A percentile compares a stretch with the other conserved stretches of the same genome.
These are phyloP conservation scores for Maudiozyma bulderi DNA, from an alignment of 805 yeast genomes.

Conservation along the genomic window DNA sequence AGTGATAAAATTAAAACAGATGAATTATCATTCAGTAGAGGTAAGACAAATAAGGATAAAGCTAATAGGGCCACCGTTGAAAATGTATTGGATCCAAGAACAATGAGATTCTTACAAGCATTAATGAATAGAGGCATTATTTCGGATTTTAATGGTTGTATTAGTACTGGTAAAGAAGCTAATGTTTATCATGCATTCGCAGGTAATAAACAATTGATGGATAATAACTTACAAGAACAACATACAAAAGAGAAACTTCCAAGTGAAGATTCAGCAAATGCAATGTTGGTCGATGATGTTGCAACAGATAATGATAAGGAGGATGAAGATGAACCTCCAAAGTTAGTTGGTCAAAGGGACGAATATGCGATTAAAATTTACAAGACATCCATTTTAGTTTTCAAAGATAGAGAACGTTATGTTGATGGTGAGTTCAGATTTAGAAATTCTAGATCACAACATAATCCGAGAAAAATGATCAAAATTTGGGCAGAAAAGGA, in stretches of 20 bases:
- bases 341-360: slow-evolving; percentile 13
- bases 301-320: neutral
- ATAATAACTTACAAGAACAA: neutral
- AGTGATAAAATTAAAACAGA: slow-evolving; percentile 58
- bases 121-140: slow-evolving; percentile 77
- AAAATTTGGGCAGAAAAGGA: slow-evolving; percentile 98
- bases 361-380: slow-evolving; percentile 88
- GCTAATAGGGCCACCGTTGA: slow-evolving; percentile 95
- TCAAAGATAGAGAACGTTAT: slow-evolving; percentile 91
- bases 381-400: slow-evolving; percentile 93
- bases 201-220: slow-evolving; percentile 19
- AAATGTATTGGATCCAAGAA: slow-evolving; percentile 91
- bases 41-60: slow-evolving; percentile 62
- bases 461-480: slow-evolving; percentile 95
- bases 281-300: neutral
- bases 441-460: slow-evolving; percentile 72
- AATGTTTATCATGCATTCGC: slow-evolving; percentile 79
- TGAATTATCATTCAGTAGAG: slow-evolving; percentile 43
- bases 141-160: slow-evolving; percentile 82
- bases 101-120: slow-evolving; percentile 71
- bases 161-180: slow-evolving; percentile 98
- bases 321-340: neutral
- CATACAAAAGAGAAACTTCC: neutral
- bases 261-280: slow-evolving; percentile 1
- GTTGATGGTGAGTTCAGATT: slow-evolving; percentile 95